Percentiles rank a stretch among this genome's conserved stretches.
Conservation (phyloP, 1,284 basidiomycete species). For the Coriolopsis trogii region DNA sequence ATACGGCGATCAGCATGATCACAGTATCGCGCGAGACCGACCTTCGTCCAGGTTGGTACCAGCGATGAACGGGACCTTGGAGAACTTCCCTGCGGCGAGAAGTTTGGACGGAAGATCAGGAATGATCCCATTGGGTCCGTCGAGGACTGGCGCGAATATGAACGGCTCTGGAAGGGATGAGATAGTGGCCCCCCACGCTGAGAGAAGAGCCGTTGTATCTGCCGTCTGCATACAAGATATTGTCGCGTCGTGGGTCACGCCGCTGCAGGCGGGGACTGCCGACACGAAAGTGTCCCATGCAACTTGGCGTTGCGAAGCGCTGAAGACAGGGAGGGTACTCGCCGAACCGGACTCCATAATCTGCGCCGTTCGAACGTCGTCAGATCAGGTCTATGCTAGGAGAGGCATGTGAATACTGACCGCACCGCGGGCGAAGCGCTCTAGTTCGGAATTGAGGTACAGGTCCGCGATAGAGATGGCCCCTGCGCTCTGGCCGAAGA, state of each 20-base stretch:
- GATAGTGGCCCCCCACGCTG: conserved; percentile 1
- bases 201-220: conserved; percentile 1
- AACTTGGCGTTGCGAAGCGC: conserved; percentile 7
- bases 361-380: neutral
- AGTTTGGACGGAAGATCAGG: conserved; percentile 22
- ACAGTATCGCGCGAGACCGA: conserved; percentile 27
- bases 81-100: conserved; percentile 14
- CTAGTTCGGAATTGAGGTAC: conserved; percentile 45
- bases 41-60: conserved; percentile 22
- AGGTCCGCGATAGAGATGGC: conserved; percentile 46
- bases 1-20: too few relatives aligned
- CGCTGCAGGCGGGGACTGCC: conserved; percentile 13
- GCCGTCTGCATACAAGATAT: conserved; percentile 12
- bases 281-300: conserved; percentile 16
- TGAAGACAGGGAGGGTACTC: conserved; percentile 13
- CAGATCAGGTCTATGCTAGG: neutral
- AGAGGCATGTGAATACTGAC: conserved; percentile 32
- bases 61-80: conserved; percentile 20
- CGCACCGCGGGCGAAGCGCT: conserved; percentile 43
- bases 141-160: conserved; percentile 17
- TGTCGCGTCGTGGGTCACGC: neutral
- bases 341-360: conserved; percentile 21
- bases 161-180: conserved; percentile 9
- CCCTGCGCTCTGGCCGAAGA: conserved; percentile 59
- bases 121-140: conserved; percentile 14